phyloP scores from a whole-genome alignment of 1,139 yeast species.

The Suhomyces bolitotheri region DNA sequence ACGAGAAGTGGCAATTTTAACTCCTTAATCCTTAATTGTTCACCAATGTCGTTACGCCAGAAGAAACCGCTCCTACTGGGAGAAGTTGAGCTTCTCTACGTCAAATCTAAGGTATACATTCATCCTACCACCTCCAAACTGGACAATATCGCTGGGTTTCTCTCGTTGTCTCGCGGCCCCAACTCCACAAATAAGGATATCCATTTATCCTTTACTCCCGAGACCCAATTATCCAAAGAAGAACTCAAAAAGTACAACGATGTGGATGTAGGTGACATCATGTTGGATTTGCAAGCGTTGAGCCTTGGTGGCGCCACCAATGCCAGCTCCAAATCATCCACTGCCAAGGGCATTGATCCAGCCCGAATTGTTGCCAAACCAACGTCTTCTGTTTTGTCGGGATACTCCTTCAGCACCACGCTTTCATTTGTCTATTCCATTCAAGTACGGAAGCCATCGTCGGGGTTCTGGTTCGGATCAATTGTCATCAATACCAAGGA shows the following conservation, averaged over 20 bases:
- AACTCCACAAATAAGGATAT: slow-evolving; percentile 58
- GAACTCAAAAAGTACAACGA: slow-evolving; percentile 52
- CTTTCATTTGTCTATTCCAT: slow-evolving; percentile 68
- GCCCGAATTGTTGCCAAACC: slow-evolving; percentile 51
- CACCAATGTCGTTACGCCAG: slow-evolving; percentile 2
- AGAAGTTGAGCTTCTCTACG: slow-evolving; percentile 49
- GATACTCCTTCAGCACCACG: slow-evolving; percentile 66
- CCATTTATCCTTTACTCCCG: slow-evolving; percentile 77
- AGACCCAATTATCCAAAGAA: slow-evolving; percentile 47
- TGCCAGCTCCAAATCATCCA: background rate
- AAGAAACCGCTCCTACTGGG: slow-evolving; percentile 15
- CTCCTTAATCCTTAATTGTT: background rate
- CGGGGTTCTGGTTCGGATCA: slow-evolving; percentile 93
- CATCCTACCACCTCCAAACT: slow-evolving; percentile 75
- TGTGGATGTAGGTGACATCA: slow-evolving; percentile 49
- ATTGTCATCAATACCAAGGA: slow-evolving; percentile 68
- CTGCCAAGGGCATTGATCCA: background rate
- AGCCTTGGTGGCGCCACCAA: slow-evolving; percentile 15
- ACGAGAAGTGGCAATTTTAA: no score
- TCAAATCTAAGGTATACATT: slow-evolving; percentile 70
- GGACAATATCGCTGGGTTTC: slow-evolving; percentile 78
- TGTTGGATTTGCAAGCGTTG: slow-evolving; percentile 22
- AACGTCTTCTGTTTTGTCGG: slow-evolving; percentile 49
- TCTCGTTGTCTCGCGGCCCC: slow-evolving; percentile 61
- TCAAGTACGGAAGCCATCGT: slow-evolving; percentile 78